Percentiles rank a stretch among this genome's conserved stretches.
phyloP scores from a whole-genome alignment of 1,284 basidiomycete species.

The Tilletia indica region DNA sequence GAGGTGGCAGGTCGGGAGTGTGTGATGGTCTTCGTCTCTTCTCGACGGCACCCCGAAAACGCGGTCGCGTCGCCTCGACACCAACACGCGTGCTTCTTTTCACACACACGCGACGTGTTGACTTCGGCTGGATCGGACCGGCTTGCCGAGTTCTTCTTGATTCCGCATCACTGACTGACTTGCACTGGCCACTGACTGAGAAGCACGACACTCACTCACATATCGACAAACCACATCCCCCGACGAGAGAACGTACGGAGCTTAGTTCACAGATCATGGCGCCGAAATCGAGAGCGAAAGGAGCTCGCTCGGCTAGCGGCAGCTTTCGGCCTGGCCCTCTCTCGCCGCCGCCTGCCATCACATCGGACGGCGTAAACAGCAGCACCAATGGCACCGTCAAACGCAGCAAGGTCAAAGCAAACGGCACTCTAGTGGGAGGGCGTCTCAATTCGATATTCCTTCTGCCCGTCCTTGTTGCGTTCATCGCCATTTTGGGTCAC shows the following conservation, averaged over 20 bases:
- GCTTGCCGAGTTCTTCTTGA: slow-evolving; percentile 11
- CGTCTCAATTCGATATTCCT: slow-evolving; percentile 15
- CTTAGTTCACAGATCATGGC: not conserved
- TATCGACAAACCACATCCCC: no score
- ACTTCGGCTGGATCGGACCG: not conserved
- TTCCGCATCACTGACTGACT: no score
- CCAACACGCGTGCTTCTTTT: not conserved
- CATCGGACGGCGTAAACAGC: not conserved
- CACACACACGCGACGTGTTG: not conserved
- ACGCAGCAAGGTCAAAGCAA: not conserved
- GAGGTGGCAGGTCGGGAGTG: no score
- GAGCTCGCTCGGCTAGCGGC: slow-evolving; percentile 8
- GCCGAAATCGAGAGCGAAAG: slow-evolving; percentile 11
- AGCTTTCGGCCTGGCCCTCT: slow-evolving; percentile 4
- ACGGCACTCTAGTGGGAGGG: not conserved
- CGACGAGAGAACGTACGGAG: no score
- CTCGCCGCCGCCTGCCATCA: not conserved
- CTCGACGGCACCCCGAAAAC: slow-evolving; percentile 3
- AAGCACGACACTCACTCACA: no score
- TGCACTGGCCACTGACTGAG: no score
- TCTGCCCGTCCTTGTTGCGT: slow-evolving; percentile 26
- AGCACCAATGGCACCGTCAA: not conserved
- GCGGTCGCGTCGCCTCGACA: not conserved
- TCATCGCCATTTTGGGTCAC: slow-evolving; percentile 32
- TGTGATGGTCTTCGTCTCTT: not conserved